Evolutionary conservation across 208 protist genomes (phyloP).

Genomic region (Novymonas esmeraldas): DNA sequence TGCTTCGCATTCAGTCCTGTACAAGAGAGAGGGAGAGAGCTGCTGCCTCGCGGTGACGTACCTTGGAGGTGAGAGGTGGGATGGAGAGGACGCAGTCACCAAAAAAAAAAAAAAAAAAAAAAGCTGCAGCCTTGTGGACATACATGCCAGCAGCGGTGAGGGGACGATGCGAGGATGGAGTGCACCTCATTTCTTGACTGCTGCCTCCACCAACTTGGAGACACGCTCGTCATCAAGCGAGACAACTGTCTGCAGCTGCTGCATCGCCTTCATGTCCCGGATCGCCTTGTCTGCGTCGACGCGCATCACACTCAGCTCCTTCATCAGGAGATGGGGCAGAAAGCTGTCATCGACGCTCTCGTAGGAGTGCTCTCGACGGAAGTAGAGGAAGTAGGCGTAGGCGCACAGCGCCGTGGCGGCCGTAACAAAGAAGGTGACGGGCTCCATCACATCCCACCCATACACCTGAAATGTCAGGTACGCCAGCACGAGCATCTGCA

Average conservation of each 20-base stretch:
- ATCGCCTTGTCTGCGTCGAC: constrained; percentile 27
- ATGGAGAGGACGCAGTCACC: background rate
- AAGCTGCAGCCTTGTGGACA: no score
- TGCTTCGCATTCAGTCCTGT: no score
- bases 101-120: background rate
- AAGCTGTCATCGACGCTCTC: constrained; percentile 56
- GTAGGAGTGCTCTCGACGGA: constrained; percentile 50
- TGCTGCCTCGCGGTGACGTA: no score
- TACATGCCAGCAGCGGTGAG: no score
- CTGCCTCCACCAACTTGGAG: constrained; percentile 14
- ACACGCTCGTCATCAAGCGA: constrained; percentile 17
- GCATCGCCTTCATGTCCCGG: constrained; percentile 17
- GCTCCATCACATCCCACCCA: constrained; percentile 88
- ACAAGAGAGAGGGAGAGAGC: no score
- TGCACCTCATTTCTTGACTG: constrained; percentile 5
- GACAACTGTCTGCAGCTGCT: constrained; percentile 28
- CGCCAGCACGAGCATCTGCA: constrained; percentile 73
- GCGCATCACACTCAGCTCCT: constrained; percentile 23
- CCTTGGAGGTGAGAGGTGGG: no score
- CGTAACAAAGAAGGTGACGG: constrained; percentile 80
- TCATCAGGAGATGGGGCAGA: constrained; percentile 34
- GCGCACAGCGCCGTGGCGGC: constrained; percentile 48
- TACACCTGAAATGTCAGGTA: constrained; percentile 83
- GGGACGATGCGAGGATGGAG: background rate
- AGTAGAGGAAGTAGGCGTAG: constrained; percentile 69